phyloP scores from a whole-genome alignment of 768 basidiomycete genomes.

The Mrakia gelida region DNA sequence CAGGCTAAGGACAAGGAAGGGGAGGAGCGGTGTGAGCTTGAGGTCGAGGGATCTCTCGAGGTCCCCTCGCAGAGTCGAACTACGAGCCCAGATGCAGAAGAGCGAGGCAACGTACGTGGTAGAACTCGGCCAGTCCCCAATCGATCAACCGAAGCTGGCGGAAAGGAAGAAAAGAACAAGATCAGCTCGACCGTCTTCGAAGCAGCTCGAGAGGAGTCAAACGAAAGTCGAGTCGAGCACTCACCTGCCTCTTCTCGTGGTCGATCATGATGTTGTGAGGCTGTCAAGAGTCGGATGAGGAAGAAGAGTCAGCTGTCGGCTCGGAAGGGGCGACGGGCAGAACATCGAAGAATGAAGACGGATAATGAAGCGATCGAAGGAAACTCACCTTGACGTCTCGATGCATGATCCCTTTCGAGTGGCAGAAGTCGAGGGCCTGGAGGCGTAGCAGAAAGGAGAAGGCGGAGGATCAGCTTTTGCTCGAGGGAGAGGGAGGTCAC shows the following conservation, averaged over 20 bases:
- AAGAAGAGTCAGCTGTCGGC: not conserved
- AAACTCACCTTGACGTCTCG: constrained; percentile 70
- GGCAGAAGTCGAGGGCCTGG: constrained; percentile 84
- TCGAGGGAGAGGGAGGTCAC: too few species aligned
- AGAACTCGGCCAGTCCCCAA: constrained; percentile 98
- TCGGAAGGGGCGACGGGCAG: not conserved
- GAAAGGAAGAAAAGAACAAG: not conserved
- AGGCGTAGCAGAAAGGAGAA: not conserved
- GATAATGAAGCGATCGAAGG: not conserved
- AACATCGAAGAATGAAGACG: not conserved
- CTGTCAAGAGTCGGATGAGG: constrained; percentile 11
- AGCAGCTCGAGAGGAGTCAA: too few species aligned
- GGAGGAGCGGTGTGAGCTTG: not conserved
- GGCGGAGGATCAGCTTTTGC: not conserved
- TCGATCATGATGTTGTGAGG: constrained; percentile 99
- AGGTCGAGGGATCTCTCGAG: too few species aligned
- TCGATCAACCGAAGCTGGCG: constrained; percentile 86
- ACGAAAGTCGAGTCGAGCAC: constrained; percentile 29
- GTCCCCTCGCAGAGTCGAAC: too few species aligned
- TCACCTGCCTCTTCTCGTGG: constrained; percentile 88
- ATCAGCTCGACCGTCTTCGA: too few species aligned
- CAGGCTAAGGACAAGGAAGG: constrained; percentile 50
- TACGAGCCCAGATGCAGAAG: too few species aligned
- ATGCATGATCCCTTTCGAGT: constrained; percentile 99
- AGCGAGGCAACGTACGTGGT: constrained; percentile 47